Evolutionary conservation across 495 filamentous ascomycete genomes (phyloP).

Genomic region (Hypoxylon fragiforme): DNA sequence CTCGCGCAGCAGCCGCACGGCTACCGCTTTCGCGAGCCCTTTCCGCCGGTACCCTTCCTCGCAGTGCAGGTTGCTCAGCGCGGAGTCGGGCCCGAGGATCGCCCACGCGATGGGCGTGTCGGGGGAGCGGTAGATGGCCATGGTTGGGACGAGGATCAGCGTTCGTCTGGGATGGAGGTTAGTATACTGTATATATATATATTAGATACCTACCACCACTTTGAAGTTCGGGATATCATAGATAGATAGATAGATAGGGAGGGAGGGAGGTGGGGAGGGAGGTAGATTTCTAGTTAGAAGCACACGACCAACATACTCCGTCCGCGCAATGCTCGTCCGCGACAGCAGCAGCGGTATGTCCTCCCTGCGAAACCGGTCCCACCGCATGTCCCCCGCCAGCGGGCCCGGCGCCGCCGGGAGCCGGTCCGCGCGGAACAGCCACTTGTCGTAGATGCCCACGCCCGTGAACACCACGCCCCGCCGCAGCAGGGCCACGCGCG

Average conservation of each 20-base stretch:
- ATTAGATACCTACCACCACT: too few species aligned
- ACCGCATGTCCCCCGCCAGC: slow-evolving; percentile 31
- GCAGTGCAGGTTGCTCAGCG: slow-evolving; percentile 33
- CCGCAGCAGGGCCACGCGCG: slow-evolving; percentile 30
- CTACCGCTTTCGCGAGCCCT: slow-evolving; percentile 51
- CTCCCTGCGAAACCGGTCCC: slow-evolving; percentile 35
- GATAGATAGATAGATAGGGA: too few species aligned
- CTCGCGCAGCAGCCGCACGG: slow-evolving; percentile 44
- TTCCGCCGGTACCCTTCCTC: slow-evolving; percentile 47
- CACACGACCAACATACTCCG: slow-evolving; percentile 42
- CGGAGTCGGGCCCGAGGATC: slow-evolving; percentile 41
- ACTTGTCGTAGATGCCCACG: slow-evolving; percentile 46
- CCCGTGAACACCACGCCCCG: slow-evolving; percentile 26
- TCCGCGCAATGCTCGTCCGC: slow-evolving; percentile 39
- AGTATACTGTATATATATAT: too few species aligned
- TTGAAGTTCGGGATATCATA: too few species aligned
- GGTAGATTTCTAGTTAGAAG: too few species aligned
- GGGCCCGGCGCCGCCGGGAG: slow-evolving; percentile 26
- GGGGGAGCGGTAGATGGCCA: slow-evolving; percentile 38
- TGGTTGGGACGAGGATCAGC: slow-evolving; percentile 42
- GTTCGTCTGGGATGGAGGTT: too few species aligned
- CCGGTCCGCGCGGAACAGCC: slow-evolving; percentile 42
- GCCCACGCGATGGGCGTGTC: slow-evolving; percentile 49
- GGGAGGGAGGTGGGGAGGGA: too few species aligned
- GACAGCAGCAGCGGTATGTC: slow-evolving; percentile 42